Base-by-base conservation (phyloP, 441 rosid genomes). In the Gossypium davidsonii region DNA sequence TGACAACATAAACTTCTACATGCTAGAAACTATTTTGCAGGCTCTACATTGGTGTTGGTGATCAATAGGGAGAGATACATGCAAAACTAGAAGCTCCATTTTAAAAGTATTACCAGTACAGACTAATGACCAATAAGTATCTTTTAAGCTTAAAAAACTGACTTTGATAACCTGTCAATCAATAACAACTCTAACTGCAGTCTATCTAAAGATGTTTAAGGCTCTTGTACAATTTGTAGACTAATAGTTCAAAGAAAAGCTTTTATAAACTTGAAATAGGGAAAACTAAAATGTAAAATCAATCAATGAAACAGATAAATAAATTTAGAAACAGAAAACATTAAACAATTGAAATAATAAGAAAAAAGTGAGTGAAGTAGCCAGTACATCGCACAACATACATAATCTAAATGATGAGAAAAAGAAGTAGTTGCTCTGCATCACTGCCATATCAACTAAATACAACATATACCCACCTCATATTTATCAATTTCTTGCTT, bases 381-480 rank as follows among this genome's bases (percentile, higher is more conserved):
- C 39, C 21, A 48, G 14, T 23, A 48, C 42, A 26, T 26, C 15
- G 17, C 23, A 49, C 42, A 26, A n/a, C 44, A 49, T 26, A 26
- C 25, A 49, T 49, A 51, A 26, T 49, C 44, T 25, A 49, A 57
- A 51, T 15, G 23, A n/a, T 42, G 17, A 21, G 51, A 1, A 53
- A 67, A 67, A 11, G 23, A 48, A 49, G 23, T 17, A 26, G 3
- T 25, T 49, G 23, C 8, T n/a, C 25, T 49, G 12, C 37, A 55
- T 57, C 37, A 42, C 53, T 42, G 8, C 26, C 26, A 44, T 25
- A 23, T 26, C 67, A 71, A 57, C 17, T 37, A 4, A 20, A 21
- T 12, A 11, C 66, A 48, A 28, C 3, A 23, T 64, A 55, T 53
- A 37, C 42, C 25, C 57, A 94, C 99, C 94, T 95, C 98, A 78